A percentile compares a stretch with the other conserved stretches of the same genome.
These are phyloP conservation scores for Citrus glauca DNA, from an alignment of 345 rosid genomes.

Conservation along the genomic window DNA sequence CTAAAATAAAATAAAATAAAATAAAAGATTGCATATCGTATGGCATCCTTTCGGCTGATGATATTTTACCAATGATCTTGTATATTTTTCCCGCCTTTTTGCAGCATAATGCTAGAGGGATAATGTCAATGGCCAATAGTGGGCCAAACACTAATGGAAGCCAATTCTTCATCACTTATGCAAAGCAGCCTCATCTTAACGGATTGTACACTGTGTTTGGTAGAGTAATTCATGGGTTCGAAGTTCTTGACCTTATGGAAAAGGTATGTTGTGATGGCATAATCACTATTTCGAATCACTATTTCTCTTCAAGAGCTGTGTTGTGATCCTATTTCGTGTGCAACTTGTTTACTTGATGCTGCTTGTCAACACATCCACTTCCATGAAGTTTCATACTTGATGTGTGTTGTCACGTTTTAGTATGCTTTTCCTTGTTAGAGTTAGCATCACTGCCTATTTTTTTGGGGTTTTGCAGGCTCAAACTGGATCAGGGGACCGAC, in stretches of 20 bases:
- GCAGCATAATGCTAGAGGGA: conserved; percentile 96
- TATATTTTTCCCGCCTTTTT: neutral
- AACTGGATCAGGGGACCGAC: conserved; percentile 85
- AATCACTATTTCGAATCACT: neutral
- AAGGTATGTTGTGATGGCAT: conserved; percentile 46
- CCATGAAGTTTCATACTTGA: neutral
- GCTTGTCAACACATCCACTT: neutral
- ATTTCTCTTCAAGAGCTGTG: neutral
- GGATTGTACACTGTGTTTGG: conserved; percentile 94
- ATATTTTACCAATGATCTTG: neutral
- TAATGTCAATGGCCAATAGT: conserved; percentile 90
- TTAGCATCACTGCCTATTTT: neutral
- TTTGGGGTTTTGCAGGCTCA: conserved; percentile 57
- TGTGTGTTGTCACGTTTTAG: neutral
- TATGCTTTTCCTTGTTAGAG: neutral
- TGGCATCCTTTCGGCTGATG: neutral
- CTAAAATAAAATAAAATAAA: neutral
- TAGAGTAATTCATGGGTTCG: conserved; percentile 95
- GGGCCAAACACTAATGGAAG: conserved; percentile 98
- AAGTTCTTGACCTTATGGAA: conserved; percentile 97
- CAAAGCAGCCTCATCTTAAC: conserved; percentile 96
- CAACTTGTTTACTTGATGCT: neutral
- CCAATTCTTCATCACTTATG: conserved; percentile 84
- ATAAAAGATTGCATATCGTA: neutral
- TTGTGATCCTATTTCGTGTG: neutral